These are phyloP conservation scores for Vitellaria paradoxa DNA, from an alignment of 179 eudicot genomes.

Conservation along the genomic window DNA sequence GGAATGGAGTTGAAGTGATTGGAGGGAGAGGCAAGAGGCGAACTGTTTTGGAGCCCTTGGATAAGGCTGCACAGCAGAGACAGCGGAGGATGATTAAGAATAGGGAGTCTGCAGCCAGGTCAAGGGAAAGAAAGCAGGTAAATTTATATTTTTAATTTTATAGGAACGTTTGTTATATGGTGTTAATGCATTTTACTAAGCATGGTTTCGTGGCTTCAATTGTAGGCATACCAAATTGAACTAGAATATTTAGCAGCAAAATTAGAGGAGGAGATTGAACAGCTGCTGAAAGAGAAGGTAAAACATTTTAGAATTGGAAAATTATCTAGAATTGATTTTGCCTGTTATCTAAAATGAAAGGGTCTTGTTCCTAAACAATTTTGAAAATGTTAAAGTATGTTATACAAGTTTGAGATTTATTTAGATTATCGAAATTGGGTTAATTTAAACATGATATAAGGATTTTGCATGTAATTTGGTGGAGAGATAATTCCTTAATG, in stretches of 20 bases:
- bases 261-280: conserved; percentile 82
- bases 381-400: no score
- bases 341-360: no score
- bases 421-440: no score
- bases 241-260: conserved; percentile 76
- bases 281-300: conserved; percentile 72
- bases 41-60: conserved; percentile 36
- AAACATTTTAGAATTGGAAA: background rate
- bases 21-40: conserved; percentile 38
- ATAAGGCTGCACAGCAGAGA: conserved; percentile 80
- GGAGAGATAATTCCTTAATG: no score
- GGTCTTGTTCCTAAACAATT: no score
- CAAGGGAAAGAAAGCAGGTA: conserved; percentile 93
- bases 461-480: no score
- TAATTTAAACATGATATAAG: no score
- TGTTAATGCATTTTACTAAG: background rate
- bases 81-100: conserved; percentile 96
- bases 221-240: conserved; percentile 85
- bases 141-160: background rate
- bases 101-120: conserved; percentile 89
- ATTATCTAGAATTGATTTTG: no score
- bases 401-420: no score
- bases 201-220: conserved; percentile 10
- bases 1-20: conserved; percentile 25
- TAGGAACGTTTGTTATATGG: no score